Base-by-base conservation (phyloP, 2,329 filamentous ascomycete species). In the Colletotrichum orbiculare region DNA sequence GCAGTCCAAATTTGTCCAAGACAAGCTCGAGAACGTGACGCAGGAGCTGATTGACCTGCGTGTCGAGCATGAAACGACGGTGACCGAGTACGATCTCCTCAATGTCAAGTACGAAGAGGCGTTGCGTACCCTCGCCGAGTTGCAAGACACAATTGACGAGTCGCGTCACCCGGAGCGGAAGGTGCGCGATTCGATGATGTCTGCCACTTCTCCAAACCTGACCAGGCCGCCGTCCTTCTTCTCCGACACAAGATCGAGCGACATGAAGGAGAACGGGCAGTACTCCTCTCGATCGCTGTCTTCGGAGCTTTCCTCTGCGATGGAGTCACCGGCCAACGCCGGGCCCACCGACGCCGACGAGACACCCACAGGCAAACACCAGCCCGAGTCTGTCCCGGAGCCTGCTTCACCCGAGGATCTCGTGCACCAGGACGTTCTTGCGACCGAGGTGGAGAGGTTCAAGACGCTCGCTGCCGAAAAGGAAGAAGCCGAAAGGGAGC, bases 71-170 rank as follows among this genome's bases (percentile, higher is more conserved):
- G 95, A 98, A 75, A 83, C 85, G 8, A 95, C 93, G 0, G 75
- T 97, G 15, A 89, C 85, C 68, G 93, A 98, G 64, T 95, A 90
- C 71, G 92, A 96, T 68, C 79, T 89, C 49, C 89, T 99, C 34
- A 89, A 94, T 61, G 85, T 89, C 70, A 98, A 97, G 77, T 99
- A 99, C 71, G 93, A 97, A 73, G 91, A 97, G 72, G 92, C 94
- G 6, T 82, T 99, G 67, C 90, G 90, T 52, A 89, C 91, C 9
- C 78, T 99, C 46, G 90, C 92, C 6, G 91, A 96, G 74, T 84
- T 98, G 52, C 94, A 97, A 75, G 95, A 97, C 73, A 86, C 87
- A 35, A 84, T 94, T 41, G 92, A 97, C 71, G 93, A 97, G 79
- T 85, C 89, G 37, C 88, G 89, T 39, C 91, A 93, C 73, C 83